phyloP scores from a whole-genome alignment of 768 basidiomycete species.

The Collybia sp. region DNA sequence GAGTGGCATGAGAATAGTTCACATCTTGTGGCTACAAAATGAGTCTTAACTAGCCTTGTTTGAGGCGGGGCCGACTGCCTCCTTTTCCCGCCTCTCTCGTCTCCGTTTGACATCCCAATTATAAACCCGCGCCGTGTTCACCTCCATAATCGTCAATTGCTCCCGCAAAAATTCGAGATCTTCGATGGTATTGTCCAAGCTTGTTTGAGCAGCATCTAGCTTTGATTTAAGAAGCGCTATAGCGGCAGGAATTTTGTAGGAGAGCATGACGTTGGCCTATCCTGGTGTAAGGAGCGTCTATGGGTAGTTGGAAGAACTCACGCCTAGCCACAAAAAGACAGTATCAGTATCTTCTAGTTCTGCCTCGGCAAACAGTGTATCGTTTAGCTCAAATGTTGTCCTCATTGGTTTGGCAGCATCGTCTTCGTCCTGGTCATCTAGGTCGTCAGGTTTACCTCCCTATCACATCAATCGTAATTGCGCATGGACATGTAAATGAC shows the following conservation, averaged over 20 bases:
- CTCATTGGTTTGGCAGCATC: conserved; percentile 49
- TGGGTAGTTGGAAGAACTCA: conserved; percentile 33
- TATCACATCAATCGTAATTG: conserved; percentile 18
- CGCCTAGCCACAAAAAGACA: conserved; percentile 95
- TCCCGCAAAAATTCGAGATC: conserved; percentile 93
- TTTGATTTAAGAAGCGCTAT: conserved; percentile 71
- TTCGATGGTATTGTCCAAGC: conserved; percentile 65
- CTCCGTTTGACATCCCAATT: conserved; percentile 93
- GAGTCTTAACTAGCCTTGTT: too few species aligned
- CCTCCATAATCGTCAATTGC: conserved; percentile 95
- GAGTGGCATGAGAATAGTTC: too few species aligned
- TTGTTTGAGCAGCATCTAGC: conserved; percentile 63
- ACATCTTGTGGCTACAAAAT: too few species aligned
- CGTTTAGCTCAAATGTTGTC: conserved; percentile 93
- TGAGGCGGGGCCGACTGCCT: conserved; percentile 11
- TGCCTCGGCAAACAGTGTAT: conserved; percentile 92
- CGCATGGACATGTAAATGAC: not conserved
- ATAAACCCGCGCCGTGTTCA: conserved; percentile 91
- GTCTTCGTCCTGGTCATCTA: conserved; percentile 49
- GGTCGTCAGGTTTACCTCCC: conserved; percentile 61
- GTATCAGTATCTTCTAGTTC: conserved; percentile 82
- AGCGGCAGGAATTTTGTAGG: conserved; percentile 82
- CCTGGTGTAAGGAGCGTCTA: not conserved
- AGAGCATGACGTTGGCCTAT: conserved; percentile 97
- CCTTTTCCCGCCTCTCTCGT: conserved; percentile 48